Evolutionary conservation across 2,329 filamentous ascomycete species (phyloP), one percentile per base, ranked within the genome.

Genomic region (Aspergillus sp.): DNA sequence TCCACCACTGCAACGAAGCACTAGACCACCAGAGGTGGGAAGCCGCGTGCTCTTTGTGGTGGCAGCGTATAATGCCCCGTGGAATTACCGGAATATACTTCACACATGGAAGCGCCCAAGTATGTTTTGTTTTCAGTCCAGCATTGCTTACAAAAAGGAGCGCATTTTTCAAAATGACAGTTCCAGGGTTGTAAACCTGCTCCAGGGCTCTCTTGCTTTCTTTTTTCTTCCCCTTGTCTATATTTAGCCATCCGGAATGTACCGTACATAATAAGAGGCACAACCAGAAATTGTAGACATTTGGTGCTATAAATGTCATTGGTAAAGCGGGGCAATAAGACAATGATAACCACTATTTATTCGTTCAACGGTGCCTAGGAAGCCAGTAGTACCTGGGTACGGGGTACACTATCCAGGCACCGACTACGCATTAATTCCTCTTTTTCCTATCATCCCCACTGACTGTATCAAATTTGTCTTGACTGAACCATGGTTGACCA

Each of bases 391-490:
- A 28, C 23, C 45, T 23, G 28, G 45, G 21, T 49, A 49, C 23
- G 15, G 23, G 19, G 4, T 36, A 36, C 12, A 36, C 32, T 23
- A 13, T 25, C 25, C 25, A 30, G 47, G 47, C 25, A 30, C 47
- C 15, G 28, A 30, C n/a, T n/a, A 13, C n/a, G 30, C 15, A 55
- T 47, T 30, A 45, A 17, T 59, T 28, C 56, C 60, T 65, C 62
- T 63, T 59, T 59, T 54, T 45, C 32, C 12, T 15, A 55, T 53
- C 57, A 41, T 61, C 61, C 64, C 65, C 65, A 66, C 64, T 32
- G 36, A 57, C 58, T 60, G 64, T 65, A 63, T 67, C 63, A 65
- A 59, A 62, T 55, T 51, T 60, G 55, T 51, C 39, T 38, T 43
- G 21, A 5, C 45, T 48, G 60, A 57, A 61, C 64, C 65, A 59